Conservation (phyloP, 495 filamentous ascomycete species). For the Lepraria neglecta region DNA sequence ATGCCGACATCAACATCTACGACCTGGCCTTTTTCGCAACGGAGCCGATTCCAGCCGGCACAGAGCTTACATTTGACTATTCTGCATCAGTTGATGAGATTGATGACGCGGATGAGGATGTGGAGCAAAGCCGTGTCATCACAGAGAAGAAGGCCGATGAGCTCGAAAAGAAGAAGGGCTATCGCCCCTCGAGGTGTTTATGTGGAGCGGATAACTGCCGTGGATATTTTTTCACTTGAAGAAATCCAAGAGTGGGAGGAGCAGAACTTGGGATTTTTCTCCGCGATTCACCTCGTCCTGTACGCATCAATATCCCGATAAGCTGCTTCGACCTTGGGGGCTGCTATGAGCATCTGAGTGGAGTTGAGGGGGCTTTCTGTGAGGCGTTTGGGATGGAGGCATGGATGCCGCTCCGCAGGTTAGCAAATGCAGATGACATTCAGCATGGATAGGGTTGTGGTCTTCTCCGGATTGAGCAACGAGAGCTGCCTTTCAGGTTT, state of each 20-base stretch:
- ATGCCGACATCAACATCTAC: conserved; percentile 68
- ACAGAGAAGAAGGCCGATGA: conserved; percentile 42
- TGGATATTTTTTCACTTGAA: conserved; percentile 52
- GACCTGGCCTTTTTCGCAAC: conserved; percentile 83
- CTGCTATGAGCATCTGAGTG: too few species aligned
- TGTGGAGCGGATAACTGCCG: conserved; percentile 63
- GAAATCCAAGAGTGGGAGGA: background rate
- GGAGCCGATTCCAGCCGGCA: conserved; percentile 56
- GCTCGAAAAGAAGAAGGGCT: conserved; percentile 40
- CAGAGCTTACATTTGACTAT: conserved; percentile 88
- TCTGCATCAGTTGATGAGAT: background rate
- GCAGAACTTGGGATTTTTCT: background rate
- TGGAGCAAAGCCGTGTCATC: conserved; percentile 46
- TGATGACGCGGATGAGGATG: conserved; percentile 34
- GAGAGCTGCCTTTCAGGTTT: too few species aligned
- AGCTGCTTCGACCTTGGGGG: too few species aligned
- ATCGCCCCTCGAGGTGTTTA: conserved; percentile 53
- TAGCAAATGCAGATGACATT: too few species aligned
- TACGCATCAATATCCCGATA: too few species aligned
- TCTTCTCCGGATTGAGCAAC: too few species aligned
- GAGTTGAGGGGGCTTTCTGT: background rate
- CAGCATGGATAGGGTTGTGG: too few species aligned
- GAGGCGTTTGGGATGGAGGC: background rate
- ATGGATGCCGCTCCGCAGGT: too few species aligned
- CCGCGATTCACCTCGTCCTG: background rate